Conservation (phyloP, 345 rosid genomes). For the Salix arbutifolia region DNA sequence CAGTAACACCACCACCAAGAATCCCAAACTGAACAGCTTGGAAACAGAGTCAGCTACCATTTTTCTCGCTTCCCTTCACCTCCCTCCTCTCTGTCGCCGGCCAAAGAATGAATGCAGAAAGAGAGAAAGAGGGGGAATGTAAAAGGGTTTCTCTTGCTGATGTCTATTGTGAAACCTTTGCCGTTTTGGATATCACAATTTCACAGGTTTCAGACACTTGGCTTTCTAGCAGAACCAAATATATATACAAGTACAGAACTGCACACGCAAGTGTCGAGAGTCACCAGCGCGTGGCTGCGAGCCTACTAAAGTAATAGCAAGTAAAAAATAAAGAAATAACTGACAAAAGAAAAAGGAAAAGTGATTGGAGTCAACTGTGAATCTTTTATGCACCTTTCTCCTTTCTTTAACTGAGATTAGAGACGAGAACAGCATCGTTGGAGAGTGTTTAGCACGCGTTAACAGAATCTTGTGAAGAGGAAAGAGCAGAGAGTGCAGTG, state of each 20-base stretch:
- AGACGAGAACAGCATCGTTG: not conserved
- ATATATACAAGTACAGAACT: not conserved
- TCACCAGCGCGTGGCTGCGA: conserved; percentile 42
- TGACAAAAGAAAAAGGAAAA: not conserved
- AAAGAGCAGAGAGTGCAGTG: not conserved
- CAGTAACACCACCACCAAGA: conserved; percentile 34
- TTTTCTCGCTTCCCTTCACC: conserved; percentile 10
- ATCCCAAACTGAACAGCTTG: conserved; percentile 37
- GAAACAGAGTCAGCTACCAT: conserved; percentile 46
- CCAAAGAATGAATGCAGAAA: not conserved
- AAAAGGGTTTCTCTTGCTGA: not conserved
- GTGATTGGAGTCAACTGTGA: not conserved
- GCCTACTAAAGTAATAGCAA: conserved; percentile 15
- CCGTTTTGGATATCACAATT: not conserved
- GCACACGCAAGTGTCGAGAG: conserved; percentile 22
- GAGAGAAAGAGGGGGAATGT: not conserved
- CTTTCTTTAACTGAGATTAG: not conserved
- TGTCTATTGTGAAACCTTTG: not conserved
- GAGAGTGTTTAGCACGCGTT: conserved; percentile 15
- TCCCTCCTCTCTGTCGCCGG: not conserved
- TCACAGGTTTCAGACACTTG: not conserved
- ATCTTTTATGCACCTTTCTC: not conserved
- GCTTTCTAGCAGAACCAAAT: not conserved
- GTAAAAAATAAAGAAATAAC: not conserved
- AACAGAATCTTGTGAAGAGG: not conserved